Evolutionary conservation across 768 basidiomycete genomes (phyloP).

Genomic region (Russula compacta): DNA sequence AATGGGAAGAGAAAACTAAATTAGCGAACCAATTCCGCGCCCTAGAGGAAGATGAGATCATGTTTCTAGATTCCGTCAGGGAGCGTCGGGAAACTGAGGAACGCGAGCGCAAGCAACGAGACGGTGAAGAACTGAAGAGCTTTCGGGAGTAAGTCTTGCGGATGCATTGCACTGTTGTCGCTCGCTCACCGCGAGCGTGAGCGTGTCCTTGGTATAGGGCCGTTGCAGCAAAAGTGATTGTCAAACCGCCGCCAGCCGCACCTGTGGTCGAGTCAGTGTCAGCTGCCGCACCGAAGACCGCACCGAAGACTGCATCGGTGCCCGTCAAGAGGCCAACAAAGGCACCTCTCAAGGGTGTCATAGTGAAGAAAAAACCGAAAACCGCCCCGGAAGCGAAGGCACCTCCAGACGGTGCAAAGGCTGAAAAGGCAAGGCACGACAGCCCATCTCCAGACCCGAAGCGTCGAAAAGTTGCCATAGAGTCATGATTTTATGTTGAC

Average conservation of each 20-base stretch:
- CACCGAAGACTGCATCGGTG: slow-evolving; percentile 24
- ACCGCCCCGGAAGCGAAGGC: slow-evolving; percentile 15
- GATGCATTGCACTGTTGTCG: background rate
- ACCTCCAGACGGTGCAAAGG: slow-evolving; percentile 19
- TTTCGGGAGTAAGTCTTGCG: slow-evolving; percentile 57
- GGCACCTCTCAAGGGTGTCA: slow-evolving; percentile 63
- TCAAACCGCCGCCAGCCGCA: slow-evolving; percentile 30
- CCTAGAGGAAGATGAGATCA: slow-evolving; percentile 82
- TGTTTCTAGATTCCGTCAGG: slow-evolving; percentile 77
- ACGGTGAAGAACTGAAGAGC: slow-evolving; percentile 68
- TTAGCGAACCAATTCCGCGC: slow-evolving; percentile 85
- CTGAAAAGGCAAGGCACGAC: background rate
- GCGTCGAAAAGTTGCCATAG: slow-evolving; percentile 42
- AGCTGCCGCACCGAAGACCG: slow-evolving; percentile 22
- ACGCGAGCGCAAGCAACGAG: slow-evolving; percentile 58
- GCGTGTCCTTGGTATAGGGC: slow-evolving; percentile 33
- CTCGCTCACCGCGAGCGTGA: background rate
- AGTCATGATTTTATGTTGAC: slow-evolving; percentile 9
- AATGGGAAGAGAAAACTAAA: slow-evolving; percentile 88
- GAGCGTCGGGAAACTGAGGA: slow-evolving; percentile 73
- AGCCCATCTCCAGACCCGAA: slow-evolving; percentile 31
- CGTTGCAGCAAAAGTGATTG: slow-evolving; percentile 60
- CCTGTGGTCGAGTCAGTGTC: slow-evolving; percentile 20
- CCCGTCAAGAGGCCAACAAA: slow-evolving; percentile 53
- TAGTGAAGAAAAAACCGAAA: slow-evolving; percentile 71